Evolutionary conservation across 192 early-diverging fungal genomes (phyloP), one percentile per base, ranked within the genome.

Genomic region (Cladochytrium replicatum): DNA sequence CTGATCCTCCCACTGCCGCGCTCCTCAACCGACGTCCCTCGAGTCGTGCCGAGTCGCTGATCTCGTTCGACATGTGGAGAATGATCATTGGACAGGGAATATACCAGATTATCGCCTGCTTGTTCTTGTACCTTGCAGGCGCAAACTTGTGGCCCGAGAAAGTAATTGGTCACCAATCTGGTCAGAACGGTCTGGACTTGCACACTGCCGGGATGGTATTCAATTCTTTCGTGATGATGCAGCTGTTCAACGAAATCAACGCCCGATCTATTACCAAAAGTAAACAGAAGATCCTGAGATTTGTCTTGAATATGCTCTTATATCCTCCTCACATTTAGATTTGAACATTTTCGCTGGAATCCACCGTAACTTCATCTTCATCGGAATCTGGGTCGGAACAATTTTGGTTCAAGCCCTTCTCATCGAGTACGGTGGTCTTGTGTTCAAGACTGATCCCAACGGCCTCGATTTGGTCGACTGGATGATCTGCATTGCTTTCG

Each of bases 161-260:
- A n/a, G n/a, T n/a, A n/a, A n/a, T n/a, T n/a, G n/a, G n/a, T n/a
- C n/a, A n/a, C n/a, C n/a, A n/a, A n/a, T n/a, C n/a, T n/a, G n/a
- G n/a, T n/a, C n/a, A n/a, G n/a, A n/a, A n/a, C n/a, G n/a, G n/a
- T n/a, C n/a, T n/a, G 13, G 29, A 61, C 13, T 40, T 15, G n/a
- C 19, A 17, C 9, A 58, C 48, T 5, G 22, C 42, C 37, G 86
- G 88, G n/a, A 74, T 91, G 57, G 81, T 93, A 6, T 94, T 94
- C 74, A 97, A 97, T 68, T 62, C 81, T 2, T 97, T 94, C 72
- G 88, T 97, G n/a, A 91, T 90, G 64, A 74, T 89, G 38, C 91
- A 97, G 67, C 72, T 97, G 13, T 94, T 97, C 63, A 97, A 97
- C 67, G 85, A 91, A 58, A 67, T 97, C 69, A 97, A 97, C 74